These are phyloP conservation scores for Delitschia confertaspora DNA, from an alignment of 495 filamentous ascomycete species.

Conservation along the genomic window DNA sequence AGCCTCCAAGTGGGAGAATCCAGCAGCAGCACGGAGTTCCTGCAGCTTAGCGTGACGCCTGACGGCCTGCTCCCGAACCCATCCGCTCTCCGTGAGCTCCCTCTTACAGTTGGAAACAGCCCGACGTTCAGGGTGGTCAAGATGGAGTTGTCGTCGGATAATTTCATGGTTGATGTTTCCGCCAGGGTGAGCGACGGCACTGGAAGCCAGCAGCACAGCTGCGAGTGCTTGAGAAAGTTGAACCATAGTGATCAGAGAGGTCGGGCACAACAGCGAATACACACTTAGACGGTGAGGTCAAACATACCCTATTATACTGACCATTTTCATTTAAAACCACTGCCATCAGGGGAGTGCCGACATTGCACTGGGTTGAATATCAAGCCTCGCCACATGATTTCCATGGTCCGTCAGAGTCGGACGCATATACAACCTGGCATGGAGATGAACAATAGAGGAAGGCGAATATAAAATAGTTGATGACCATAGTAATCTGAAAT, in stretches of 20 bases:
- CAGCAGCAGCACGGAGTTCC: conserved; percentile 20
- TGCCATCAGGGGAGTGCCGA: conserved; percentile 1
- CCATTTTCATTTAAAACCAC: background rate
- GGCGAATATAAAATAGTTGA: too few species aligned
- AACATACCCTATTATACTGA: conserved; percentile 17
- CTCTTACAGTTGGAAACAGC: conserved; percentile 18
- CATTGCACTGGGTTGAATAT: too few species aligned
- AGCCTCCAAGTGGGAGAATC: conserved; percentile 17
- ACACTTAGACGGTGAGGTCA: background rate
- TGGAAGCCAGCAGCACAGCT: conserved; percentile 16
- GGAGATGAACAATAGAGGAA: too few species aligned
- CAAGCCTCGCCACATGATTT: too few species aligned
- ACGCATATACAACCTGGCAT: too few species aligned
- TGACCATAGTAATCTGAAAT: conserved; percentile 3
- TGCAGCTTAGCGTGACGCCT: conserved; percentile 21
- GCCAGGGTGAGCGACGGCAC: conserved; percentile 20
- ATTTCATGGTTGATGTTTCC: conserved; percentile 19
- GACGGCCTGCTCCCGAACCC: conserved; percentile 18
- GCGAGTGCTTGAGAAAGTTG: conserved; percentile 19
- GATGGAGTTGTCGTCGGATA: conserved; percentile 17
- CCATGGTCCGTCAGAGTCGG: too few species aligned
- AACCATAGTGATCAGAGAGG: conserved; percentile 15
- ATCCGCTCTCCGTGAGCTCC: conserved; percentile 21
- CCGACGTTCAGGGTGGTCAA: conserved; percentile 19
- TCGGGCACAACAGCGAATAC: background rate